Evolutionary conservation across 306 rosid genomes (phyloP).

Genomic region (Nissolia schottii): DNA sequence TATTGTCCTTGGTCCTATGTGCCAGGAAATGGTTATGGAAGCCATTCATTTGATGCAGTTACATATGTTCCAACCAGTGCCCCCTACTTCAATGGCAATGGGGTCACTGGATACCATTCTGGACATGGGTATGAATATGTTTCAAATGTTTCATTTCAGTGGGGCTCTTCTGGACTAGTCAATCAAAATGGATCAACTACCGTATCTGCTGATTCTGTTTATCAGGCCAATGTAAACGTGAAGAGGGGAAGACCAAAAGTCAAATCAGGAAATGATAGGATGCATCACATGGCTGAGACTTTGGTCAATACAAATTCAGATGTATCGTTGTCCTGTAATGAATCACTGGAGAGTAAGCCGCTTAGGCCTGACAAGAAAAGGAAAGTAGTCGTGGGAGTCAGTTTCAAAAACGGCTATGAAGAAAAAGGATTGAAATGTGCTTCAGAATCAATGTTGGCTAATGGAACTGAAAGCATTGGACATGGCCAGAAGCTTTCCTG

Average conservation of each 20-base stretch:
- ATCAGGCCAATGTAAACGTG: constrained; percentile 56
- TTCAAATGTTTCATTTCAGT: constrained; percentile 79
- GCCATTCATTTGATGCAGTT: constrained; percentile 75
- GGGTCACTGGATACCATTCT: constrained; percentile 63
- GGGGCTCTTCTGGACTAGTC: constrained; percentile 58
- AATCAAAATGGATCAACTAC: constrained; percentile 59
- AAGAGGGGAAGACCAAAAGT: constrained; percentile 58
- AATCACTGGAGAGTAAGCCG: constrained; percentile 41
- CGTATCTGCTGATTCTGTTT: constrained; percentile 39
- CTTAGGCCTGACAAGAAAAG: constrained; percentile 61
- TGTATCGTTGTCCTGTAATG: constrained; percentile 35
- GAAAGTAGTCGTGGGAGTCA: constrained; percentile 52
- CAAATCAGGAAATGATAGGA: constrained; percentile 56
- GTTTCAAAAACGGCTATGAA: constrained; percentile 47
- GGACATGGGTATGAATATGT: constrained; percentile 68
- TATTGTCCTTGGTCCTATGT: constrained; percentile 77
- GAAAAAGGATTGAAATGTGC: constrained; percentile 48
- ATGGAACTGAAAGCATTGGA: constrained; percentile 54
- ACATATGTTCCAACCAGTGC: constrained; percentile 65
- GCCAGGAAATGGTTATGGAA: constrained; percentile 68
- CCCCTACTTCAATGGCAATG: constrained; percentile 59
- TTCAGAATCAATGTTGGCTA: constrained; percentile 49
- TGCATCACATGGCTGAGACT: constrained; percentile 38
- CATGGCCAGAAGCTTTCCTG: constrained; percentile 41
- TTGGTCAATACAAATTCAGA: constrained; percentile 43